phyloP scores from a whole-genome alignment of 1,284 basidiomycete genomes.

The Boletus semigastroideus region DNA sequence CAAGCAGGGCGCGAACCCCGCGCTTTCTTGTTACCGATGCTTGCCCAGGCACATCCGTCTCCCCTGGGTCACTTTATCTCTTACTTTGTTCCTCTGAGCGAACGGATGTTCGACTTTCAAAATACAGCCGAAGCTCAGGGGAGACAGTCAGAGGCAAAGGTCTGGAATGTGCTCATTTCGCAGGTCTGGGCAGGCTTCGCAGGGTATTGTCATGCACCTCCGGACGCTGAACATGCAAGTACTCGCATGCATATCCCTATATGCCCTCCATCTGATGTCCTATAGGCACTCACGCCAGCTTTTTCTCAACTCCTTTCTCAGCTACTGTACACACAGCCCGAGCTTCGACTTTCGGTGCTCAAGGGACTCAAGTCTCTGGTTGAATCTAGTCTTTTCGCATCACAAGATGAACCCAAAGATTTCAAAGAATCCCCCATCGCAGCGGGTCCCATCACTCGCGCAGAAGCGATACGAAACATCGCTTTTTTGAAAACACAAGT shows the following conservation, averaged over 20 bases:
- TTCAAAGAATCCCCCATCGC: conserved; percentile 24
- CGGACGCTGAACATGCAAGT: conserved; percentile 47
- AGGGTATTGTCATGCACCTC: conserved; percentile 72
- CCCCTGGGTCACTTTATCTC: conserved; percentile 82
- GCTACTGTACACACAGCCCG: conserved; percentile 85
- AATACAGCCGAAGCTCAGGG: conserved; percentile 71
- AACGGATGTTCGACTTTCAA: conserved; percentile 89
- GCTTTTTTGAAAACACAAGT: conserved; percentile 75
- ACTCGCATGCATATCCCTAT: not conserved
- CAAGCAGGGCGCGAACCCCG: conserved; percentile 67
- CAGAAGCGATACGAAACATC: conserved; percentile 70
- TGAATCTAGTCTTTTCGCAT: conserved; percentile 62
- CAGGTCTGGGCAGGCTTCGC: conserved; percentile 94
- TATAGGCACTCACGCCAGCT: conserved; percentile 65
- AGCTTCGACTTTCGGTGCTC: conserved; percentile 81
- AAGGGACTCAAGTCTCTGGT: conserved; percentile 81
- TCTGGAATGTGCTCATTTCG: conserved; percentile 89
- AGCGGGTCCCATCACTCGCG: conserved; percentile 39
- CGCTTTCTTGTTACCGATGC: conserved; percentile 90
- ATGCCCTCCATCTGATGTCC: conserved; percentile 2
- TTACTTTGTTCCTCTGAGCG: conserved; percentile 92
- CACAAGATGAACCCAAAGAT: conserved; percentile 35
- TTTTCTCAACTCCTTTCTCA: conserved; percentile 91
- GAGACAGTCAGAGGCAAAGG: conserved; percentile 83
- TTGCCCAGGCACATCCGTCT: conserved; percentile 81